Percentiles rank a stretch among this genome's conserved stretches.
Conservation (phyloP, 2,329 filamentous ascomycete genomes). For the Tolypocladium amazonense region DNA sequence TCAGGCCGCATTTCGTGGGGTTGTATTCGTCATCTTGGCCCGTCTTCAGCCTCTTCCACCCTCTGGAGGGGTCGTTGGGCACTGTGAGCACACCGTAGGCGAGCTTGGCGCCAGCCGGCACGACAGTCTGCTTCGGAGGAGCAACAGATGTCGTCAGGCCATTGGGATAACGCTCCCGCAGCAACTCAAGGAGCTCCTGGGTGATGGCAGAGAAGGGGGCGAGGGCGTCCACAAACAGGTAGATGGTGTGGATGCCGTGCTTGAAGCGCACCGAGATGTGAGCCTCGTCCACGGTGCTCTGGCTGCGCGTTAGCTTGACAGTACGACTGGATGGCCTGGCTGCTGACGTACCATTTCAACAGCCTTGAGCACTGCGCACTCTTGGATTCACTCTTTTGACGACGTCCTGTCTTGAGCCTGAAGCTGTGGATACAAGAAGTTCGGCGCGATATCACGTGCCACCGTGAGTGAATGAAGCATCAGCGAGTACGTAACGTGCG, state of each 20-base stretch:
- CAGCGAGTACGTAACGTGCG: background rate
- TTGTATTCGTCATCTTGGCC: slow-evolving; percentile 24
- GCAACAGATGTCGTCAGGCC: slow-evolving; percentile 33
- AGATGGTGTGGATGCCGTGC: slow-evolving; percentile 59
- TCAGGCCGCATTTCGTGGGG: slow-evolving; percentile 29
- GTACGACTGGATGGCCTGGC: slow-evolving; percentile 2
- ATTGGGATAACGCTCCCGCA: slow-evolving; percentile 45
- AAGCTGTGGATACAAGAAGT: background rate
- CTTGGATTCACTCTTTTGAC: background rate
- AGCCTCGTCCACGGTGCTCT: slow-evolving; percentile 27
- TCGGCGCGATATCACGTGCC: slow-evolving; percentile 4
- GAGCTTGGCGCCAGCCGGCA: slow-evolving; percentile 31
- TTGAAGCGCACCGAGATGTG: slow-evolving; percentile 61
- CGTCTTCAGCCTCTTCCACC: slow-evolving; percentile 38
- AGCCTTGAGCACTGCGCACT: background rate
- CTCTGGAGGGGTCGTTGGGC: slow-evolving; percentile 31
- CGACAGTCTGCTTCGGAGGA: slow-evolving; percentile 20
- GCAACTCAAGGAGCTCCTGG: slow-evolving; percentile 43
- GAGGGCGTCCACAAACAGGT: slow-evolving; percentile 52
- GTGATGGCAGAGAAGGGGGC: slow-evolving; percentile 47
- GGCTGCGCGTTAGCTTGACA: background rate
- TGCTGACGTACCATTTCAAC: background rate
- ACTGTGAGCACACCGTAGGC: slow-evolving; percentile 35
- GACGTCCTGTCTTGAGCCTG: background rate
- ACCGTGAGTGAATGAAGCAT: background rate